Base-by-base conservation (phyloP, 31 red algal species). In the Odonthalia washingtoniensis region DNA sequence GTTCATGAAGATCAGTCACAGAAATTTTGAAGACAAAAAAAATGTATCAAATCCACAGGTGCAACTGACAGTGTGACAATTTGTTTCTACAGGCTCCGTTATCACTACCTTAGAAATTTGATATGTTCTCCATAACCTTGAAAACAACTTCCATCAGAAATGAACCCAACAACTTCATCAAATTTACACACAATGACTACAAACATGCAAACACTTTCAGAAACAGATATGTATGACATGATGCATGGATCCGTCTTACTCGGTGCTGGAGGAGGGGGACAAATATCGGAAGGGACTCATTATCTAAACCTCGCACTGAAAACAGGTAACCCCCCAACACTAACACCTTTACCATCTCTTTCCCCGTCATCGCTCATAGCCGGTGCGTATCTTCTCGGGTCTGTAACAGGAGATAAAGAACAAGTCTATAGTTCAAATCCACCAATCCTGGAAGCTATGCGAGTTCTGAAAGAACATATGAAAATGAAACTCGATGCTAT, bases 161-260 rank as follows among this genome's bases (percentile, higher is more conserved):
- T n/a, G n/a, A n/a, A n/a, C n/a, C n/a, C n/a, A n/a, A n/a, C n/a
- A n/a, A n/a, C n/a, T n/a, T n/a, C n/a, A n/a, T n/a, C n/a, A n/a
- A n/a, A n/a, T n/a, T n/a, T n/a, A n/a, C n/a, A n/a, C n/a, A n/a
- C n/a, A n/a, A n/a, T n/a, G n/a, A n/a, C n/a, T n/a, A n/a, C n/a
- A n/a, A n/a, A n/a, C n/a, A n/a, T n/a, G n/a, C 49, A 57, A 57
- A 57, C 21, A 57, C 75, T 78, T 44, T 78, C 75, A 1, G 41
- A 17, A 2, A 27, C 49, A 35, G 76, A 80, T 32, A 18, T 80
- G 9, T 3, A 1, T 3, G 76, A 80, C 36, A 28, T 63, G 3
- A 2, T 80, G 30, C 3, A 2, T 14, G 76, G 76, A 4, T 80
- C 76, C n/a, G 34, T 46, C 46, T 35, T 80, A 30, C 76, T 80